These are phyloP conservation scores for Ogataea paraovalis DNA, from an alignment of 805 yeast species.

Conservation along the genomic window DNA sequence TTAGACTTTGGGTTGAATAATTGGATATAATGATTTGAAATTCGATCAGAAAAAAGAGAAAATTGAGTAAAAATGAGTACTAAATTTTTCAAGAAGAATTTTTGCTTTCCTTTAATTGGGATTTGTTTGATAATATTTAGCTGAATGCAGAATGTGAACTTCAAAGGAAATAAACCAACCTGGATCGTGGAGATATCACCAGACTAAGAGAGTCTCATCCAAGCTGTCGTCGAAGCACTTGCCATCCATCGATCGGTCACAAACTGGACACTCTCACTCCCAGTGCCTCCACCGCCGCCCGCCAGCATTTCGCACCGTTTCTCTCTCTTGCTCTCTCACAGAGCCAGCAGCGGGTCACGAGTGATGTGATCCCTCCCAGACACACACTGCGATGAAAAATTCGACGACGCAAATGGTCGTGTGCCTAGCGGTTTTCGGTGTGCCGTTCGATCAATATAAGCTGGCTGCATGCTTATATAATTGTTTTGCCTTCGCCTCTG, in stretches of 20 bases:
- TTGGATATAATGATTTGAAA: not conserved
- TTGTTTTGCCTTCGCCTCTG: too few species aligned
- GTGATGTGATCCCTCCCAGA: too few species aligned
- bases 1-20: not conserved
- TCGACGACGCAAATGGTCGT: conserved; percentile 11
- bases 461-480: too few species aligned
- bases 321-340: conserved; percentile 1
- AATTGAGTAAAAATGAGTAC: not conserved
- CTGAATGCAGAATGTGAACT: not conserved
- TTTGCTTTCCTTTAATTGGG: not conserved
- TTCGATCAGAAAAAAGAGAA: not conserved
- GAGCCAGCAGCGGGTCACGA: too few species aligned
- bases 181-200: not conserved
- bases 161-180: not conserved
- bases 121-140: not conserved
- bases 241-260: not conserved
- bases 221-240: not conserved
- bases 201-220: not conserved
- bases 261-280: not conserved
- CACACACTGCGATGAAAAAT: conserved; percentile 11
- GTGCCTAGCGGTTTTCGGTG: not conserved
- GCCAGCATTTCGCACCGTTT: too few species aligned
- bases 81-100: not conserved
- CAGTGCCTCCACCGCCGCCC: too few species aligned
- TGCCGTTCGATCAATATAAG: too few species aligned